Evolutionary conservation across 306 rosid species (phyloP), one percentile per base, ranked within the genome.

Genomic region (Sechiopsis laciniata): DNA sequence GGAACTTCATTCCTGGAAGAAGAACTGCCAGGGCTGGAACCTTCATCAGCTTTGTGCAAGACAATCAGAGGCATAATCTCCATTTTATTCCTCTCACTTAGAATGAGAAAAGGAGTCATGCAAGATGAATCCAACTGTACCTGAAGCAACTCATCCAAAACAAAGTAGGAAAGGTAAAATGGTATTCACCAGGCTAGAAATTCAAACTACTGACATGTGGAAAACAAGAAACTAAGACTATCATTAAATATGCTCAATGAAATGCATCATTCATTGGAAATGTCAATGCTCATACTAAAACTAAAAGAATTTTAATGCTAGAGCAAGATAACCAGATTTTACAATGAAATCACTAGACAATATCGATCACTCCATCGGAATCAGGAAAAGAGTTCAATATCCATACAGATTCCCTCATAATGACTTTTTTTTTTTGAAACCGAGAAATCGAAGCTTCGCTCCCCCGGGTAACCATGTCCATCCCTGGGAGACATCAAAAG

Each of bases 51-150:
- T 69, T 83, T 79, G 54, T 81, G 88, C 52, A 82, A 75, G 79
- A 72, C 66, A 74, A 72, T 72, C 79, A 87, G 78, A 16, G 91
- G 90, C 54, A 85, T 71, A 83, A 87, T 78, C 78, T 76, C 80
- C 78, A 87, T 73, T 77, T 79, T 82, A 80, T 80, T 85, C 26
- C 80, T 78, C 45, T 85, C 82, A 55, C 81, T 80, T 66, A 93
- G 73, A 62, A 87, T 64, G 69, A 90, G 86, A 77, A 93, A 88
- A 59, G 97, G 94, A 71, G 87, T 79, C 78, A 79, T 81, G 75
- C 78, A 74, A 2, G 80, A 54, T 53, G 51, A 82, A 74, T 82
- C 85, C 10, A 81, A 77, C 75, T 24, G 72, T 72, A 79, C 87
- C 97, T 90, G 96, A 54, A 81, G 61, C 64, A 17, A 51, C 7